Evolutionary conservation across 2,329 filamentous ascomycete genomes (phyloP).

Genomic region (Botrytis porri): DNA sequence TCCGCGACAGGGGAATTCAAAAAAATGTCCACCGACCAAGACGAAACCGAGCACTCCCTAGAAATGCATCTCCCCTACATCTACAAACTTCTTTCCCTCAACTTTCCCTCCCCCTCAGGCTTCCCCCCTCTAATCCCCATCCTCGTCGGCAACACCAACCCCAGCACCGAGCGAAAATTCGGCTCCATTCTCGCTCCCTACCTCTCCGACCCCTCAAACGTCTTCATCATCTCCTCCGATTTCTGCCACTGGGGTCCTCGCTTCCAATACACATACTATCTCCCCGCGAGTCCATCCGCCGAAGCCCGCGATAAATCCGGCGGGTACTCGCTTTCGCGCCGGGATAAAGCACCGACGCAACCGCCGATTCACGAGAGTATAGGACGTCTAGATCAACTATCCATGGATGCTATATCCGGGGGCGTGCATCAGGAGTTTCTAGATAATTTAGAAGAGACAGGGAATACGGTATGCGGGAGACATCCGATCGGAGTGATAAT

Average conservation of each 20-base stretch:
- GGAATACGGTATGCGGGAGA: constrained; percentile 89
- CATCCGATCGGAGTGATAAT: constrained; percentile 93
- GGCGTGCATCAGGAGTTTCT: constrained; percentile 71
- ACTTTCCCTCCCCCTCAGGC: constrained; percentile 43
- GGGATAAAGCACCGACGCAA: constrained; percentile 40
- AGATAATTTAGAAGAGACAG: constrained; percentile 64
- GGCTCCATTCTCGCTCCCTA: constrained; percentile 75
- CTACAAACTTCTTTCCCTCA: constrained; percentile 66
- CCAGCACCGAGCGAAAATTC: constrained; percentile 62
- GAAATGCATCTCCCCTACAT: constrained; percentile 97
- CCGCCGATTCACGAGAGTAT: constrained; percentile 81
- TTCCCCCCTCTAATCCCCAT: constrained; percentile 81
- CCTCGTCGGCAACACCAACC: constrained; percentile 73
- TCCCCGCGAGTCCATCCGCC: constrained; percentile 50
- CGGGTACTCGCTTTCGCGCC: constrained; percentile 35
- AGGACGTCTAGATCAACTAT: constrained; percentile 70
- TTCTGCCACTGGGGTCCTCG: constrained; percentile 94
- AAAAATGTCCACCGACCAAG: constrained; percentile 62
- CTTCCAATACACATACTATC: constrained; percentile 82
- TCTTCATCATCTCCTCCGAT: constrained; percentile 89
- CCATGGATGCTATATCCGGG: constrained; percentile 80
- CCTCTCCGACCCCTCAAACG: constrained; percentile 69
- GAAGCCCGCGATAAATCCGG: constrained; percentile 24
- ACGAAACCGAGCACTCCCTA: constrained; percentile 85
- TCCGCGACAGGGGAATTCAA: constrained; percentile 54